phyloP scores from a whole-genome alignment of 352 stramenopile genomes.

The Globisporangium lucens region DNA sequence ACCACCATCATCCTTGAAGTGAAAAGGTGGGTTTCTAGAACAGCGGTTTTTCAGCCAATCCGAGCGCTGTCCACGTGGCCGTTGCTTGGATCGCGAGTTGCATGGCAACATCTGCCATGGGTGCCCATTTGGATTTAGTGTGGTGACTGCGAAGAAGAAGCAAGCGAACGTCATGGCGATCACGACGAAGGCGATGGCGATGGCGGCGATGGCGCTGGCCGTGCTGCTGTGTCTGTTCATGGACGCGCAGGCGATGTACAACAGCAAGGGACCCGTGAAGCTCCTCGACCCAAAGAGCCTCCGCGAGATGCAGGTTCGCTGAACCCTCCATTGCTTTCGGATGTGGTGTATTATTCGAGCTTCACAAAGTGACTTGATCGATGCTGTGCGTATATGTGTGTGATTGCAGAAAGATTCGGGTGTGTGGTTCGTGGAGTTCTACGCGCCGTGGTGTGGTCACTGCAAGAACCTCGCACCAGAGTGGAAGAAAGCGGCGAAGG shows the following conservation, averaged over 20 bases:
- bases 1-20: slow-evolving; percentile 8
- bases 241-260: slow-evolving; percentile 53
- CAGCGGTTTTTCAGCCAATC: slow-evolving; percentile 15
- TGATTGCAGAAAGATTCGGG: slow-evolving; percentile 51
- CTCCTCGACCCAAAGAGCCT: slow-evolving; percentile 71
- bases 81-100: slow-evolving; percentile 1
- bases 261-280: slow-evolving; percentile 60
- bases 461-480: slow-evolving; percentile 92
- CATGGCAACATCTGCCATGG: background rate
- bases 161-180: slow-evolving; percentile 16
- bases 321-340: background rate
- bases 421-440: slow-evolving; percentile 95
- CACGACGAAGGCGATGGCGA: slow-evolving; percentile 16
- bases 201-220: slow-evolving; percentile 24
- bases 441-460: slow-evolving; percentile 94
- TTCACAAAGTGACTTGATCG: background rate
- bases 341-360: background rate
- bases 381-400: background rate
- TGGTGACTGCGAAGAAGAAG: background rate
- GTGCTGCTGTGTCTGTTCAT: slow-evolving; percentile 29
- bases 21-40: slow-evolving; percentile 6
- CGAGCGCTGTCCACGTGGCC: slow-evolving; percentile 12
- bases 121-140: slow-evolving; percentile 14
- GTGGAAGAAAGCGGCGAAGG: slow-evolving; percentile 90
- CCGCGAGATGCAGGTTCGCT: slow-evolving; percentile 52